phyloP scores from a whole-genome alignment of 2,329 filamentous ascomycete species.

The Aspergillus sp. region DNA sequence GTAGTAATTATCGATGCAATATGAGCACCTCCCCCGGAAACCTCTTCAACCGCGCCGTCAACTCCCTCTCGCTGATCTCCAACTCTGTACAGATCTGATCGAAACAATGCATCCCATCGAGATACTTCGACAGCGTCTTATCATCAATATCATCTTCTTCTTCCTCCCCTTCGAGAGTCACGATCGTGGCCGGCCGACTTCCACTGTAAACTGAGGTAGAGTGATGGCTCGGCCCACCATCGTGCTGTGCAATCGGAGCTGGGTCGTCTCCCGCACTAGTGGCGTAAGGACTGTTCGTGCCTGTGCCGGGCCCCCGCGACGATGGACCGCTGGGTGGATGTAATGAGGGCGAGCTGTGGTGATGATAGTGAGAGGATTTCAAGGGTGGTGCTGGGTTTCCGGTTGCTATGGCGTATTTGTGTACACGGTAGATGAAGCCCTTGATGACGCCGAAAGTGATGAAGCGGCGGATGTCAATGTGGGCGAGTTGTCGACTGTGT shows the following conservation, averaged over 20 bases:
- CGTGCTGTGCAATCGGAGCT: conserved; percentile 22
- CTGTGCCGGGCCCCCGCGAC: conserved; percentile 32
- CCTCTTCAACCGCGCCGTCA: conserved; percentile 46
- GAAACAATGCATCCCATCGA: conserved; percentile 53
- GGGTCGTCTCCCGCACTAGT: conserved; percentile 25
- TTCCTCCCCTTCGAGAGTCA: conserved; percentile 34
- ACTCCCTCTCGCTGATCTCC: conserved; percentile 50
- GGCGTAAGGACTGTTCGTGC: conserved; percentile 34
- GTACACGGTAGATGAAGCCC: conserved; percentile 86
- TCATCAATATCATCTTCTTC: conserved; percentile 37
- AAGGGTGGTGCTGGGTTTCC: conserved; percentile 32
- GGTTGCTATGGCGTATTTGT: conserved; percentile 75
- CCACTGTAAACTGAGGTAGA: conserved; percentile 31
- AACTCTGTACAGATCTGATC: conserved; percentile 55
- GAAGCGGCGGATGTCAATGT: conserved; percentile 84
- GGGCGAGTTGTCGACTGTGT: conserved; percentile 69
- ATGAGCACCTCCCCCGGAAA: conserved; percentile 49
- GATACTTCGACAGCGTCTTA: conserved; percentile 41
- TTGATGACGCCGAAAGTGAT: conserved; percentile 97
- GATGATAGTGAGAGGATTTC: conserved; percentile 24
- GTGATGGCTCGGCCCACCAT: conserved; percentile 20
- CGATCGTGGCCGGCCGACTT: conserved; percentile 23
- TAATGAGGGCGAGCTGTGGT: conserved; percentile 3
- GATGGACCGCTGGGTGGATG: conserved; percentile 27
- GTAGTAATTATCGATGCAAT: conserved; percentile 44